A percentile compares a stretch with the other conserved stretches of the same genome.
These are phyloP conservation scores for Podila epicladia DNA, from an alignment of 192 early-diverging fungal genomes.

Conservation along the genomic window DNA sequence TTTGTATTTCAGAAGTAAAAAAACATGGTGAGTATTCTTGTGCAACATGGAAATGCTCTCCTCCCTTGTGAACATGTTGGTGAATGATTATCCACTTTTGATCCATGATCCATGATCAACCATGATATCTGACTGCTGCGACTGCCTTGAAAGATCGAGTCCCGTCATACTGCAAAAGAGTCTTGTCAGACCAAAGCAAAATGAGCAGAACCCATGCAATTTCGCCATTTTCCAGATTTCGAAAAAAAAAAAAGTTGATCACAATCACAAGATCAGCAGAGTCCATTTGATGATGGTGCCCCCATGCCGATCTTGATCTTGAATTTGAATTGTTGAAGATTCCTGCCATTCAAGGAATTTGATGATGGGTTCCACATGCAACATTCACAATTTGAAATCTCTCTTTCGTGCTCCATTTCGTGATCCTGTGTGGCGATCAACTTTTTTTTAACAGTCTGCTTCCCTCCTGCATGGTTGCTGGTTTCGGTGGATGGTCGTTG, in stretches of 20 bases:
- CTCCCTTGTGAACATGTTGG: too few species aligned
- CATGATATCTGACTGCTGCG: background rate
- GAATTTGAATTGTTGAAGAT: background rate
- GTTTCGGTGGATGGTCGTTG: background rate
- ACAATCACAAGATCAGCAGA: too few species aligned
- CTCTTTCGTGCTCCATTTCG: background rate
- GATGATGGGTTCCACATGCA: background rate
- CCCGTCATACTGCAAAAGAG: too few species aligned
- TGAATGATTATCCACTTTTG: background rate
- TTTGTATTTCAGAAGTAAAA: background rate
- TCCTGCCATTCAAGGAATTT: background rate
- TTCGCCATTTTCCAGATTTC: background rate
- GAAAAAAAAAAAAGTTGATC: background rate
- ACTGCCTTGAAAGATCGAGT: background rate
- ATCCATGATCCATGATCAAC: background rate
- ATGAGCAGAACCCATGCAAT: too few species aligned
- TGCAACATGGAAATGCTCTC: too few species aligned
- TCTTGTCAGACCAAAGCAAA: too few species aligned
- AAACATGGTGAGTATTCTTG: background rate
- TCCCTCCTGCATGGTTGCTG: background rate
- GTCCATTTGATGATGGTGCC: conserved; percentile 35
- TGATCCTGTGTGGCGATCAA: background rate
- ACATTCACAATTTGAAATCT: background rate
- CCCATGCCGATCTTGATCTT: conserved; percentile 13
- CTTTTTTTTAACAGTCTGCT: background rate